Evolutionary conservation across 2,329 filamentous ascomycete genomes (phyloP), one percentile per base, ranked within the genome.

Genomic region (Scedosporium apiospermum): DNA sequence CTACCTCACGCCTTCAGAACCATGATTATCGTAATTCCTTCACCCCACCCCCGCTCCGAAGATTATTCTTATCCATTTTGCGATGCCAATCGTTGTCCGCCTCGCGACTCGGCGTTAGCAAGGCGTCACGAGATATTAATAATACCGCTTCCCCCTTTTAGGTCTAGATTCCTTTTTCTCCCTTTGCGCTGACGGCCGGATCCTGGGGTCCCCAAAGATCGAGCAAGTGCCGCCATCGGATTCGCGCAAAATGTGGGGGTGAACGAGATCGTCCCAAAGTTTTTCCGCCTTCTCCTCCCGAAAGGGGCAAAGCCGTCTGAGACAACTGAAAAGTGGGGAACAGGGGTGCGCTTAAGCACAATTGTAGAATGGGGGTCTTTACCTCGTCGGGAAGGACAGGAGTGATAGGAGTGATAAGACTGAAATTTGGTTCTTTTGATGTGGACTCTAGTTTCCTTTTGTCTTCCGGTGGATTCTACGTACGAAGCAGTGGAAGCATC

Each of bases 171-270:
- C 30, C 27, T 41, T 38, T 41, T 18, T 30, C 10, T n/a, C 30
- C 34, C 10, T 38, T 14, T 14, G 2, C 10, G 9, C 9, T 38
- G 34, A 6, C n/a, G 44, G 44, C 21, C 16, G 57, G 57, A 58
- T 58, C 38, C 57, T 42, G 57, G 57, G 57, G 57, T 30, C 30
- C 18, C 30, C 26, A 58, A 38, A 42, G 38, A 42, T 44, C 34
- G 44, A 49, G 44, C n/a, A 16, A 27, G 38, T 46, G 16, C 21
- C 41, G 38, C 27, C 58, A 42, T 44, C 58, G 42, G 58, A 60
- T 60, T 60, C 34, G 58, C 34, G 41, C 58, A 49, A 49, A 60
- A 27, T 60, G 58, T 60, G 58, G 58, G 57, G 58, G 58, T 42
- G 34, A 9, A 18, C 21, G 58, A 44, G 58, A 46, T 23, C 34